A percentile compares a stretch with the other conserved stretches of the same genome.
These are phyloP conservation scores for Saccharomyces pastorianus DNA, from an alignment of 1,139 yeast species.

Conservation along the genomic window DNA sequence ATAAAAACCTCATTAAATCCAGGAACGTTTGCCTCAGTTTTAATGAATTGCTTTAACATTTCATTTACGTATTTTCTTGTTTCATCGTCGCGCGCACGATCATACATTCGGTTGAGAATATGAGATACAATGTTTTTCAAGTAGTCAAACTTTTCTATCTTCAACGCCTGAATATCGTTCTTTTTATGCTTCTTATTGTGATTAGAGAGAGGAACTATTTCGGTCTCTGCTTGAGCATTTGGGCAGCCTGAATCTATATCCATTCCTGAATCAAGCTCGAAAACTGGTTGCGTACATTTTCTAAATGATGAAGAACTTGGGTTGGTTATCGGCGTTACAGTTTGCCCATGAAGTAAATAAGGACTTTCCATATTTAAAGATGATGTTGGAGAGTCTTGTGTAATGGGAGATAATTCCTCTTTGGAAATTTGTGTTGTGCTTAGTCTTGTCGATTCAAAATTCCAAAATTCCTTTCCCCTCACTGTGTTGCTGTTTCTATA, in stretches of 20 bases:
- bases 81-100: constrained; percentile 42
- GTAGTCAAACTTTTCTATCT: constrained; percentile 28
- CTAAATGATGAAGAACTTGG: constrained; percentile 16
- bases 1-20: constrained; percentile 60
- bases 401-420: background rate
- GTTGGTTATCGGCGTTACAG: constrained; percentile 22
- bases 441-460: constrained; percentile 12
- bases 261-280: constrained; percentile 21
- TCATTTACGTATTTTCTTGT: constrained; percentile 40
- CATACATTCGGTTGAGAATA: constrained; percentile 39
- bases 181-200: constrained; percentile 1
- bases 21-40: constrained; percentile 47
- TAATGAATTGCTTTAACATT: constrained; percentile 35
- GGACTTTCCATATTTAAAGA: constrained; percentile 11
- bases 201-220: background rate
- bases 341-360: constrained; percentile 8
- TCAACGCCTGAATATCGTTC: background rate
- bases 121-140: constrained; percentile 34
- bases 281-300: constrained; percentile 10
- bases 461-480: constrained; percentile 16
- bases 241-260: constrained; percentile 15
- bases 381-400: constrained; percentile 11
- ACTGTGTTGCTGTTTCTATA: constrained; percentile 14
- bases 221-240: constrained; percentile 7
- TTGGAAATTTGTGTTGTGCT: background rate